Evolutionary conservation across 2,329 filamentous ascomycete genomes (phyloP), one percentile per base, ranked within the genome.

Genomic region (Pseudovirgaria hyperparasitica): DNA sequence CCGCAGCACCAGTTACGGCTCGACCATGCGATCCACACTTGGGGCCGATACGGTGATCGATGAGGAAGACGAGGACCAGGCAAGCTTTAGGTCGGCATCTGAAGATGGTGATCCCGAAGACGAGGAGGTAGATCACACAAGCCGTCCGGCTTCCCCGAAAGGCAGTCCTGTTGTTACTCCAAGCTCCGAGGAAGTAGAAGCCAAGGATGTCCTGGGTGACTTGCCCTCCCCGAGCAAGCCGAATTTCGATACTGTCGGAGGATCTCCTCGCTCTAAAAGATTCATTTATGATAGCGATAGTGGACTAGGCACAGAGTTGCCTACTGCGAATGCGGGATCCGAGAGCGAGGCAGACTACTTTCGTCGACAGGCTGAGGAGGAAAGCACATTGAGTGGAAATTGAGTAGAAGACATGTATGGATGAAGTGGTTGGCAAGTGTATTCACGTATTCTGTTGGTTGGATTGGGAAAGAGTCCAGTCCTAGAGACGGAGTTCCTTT

Each of bases 1-100:
- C 26, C 49, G 58, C n/a, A 53, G 60, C 15, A 58, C 52, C 5
- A 62, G 57, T 9, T 49, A 57, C 16, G 58, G 55, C 18, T 55
- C 46, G 22, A 48, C 56, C 4, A 45, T 46, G 5, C 47, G 45
- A 24, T 55, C 53, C 7, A 46, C 45, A 1, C 29, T 51, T 5
- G 51, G 45, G 5, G 41, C 42, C 9, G 42, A 46, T 15, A 42
- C 36, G n/a, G 22, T 13, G 9, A 41, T 50, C 26, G 46, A 50
- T 5, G 46, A 46, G 25, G 45, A 41, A n/a, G 27, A 24, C 10
- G 28, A 34, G 9, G 40, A 36, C n/a, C 38, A 43, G 21, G 29
- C 31, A 26, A 14, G 22, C 14, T 27, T 27, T 15, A 29, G 34
- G n/a, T 39, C 37, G 2, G 39, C 43, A 6, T 10, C 22, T 11